phyloP scores from a whole-genome alignment of 306 rosid species.

The Quercus rubra region DNA sequence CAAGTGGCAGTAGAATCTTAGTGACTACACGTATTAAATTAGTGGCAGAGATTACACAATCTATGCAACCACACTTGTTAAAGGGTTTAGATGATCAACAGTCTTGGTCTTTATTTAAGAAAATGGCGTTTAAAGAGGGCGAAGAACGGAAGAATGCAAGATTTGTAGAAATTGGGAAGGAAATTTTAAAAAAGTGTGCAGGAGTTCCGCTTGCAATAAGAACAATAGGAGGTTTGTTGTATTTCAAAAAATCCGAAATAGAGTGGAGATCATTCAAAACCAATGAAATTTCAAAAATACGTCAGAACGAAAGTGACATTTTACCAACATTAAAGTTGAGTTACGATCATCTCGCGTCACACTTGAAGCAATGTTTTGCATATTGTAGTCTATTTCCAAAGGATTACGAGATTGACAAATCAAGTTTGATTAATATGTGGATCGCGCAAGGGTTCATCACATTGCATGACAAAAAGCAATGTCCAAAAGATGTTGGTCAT shows the following conservation, averaged over 20 bases:
- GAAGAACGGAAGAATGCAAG: neutral
- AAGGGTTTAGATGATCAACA: neutral
- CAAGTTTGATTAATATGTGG: too few relatives aligned
- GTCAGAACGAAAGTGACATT: rapidly evolving
- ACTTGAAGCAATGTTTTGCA: too few relatives aligned
- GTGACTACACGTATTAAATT: too few relatives aligned
- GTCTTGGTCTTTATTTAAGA: neutral
- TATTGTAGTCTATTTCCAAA: too few relatives aligned
- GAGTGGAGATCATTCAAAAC: rapidly evolving
- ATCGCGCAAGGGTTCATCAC: too few relatives aligned
- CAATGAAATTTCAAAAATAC: rapidly evolving
- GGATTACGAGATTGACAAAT: rapidly evolving
- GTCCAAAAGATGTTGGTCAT: too few relatives aligned
- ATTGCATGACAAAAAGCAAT: rapidly evolving
- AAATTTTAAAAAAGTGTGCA: rapidly evolving
- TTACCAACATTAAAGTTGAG: too few relatives aligned
- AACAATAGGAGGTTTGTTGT: rapidly evolving
- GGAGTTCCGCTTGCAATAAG: too few relatives aligned
- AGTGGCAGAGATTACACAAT: rapidly evolving
- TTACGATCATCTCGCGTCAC: rapidly evolving
- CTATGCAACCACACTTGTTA: neutral
- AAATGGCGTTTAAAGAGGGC: neutral
- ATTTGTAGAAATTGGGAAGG: rapidly evolving
- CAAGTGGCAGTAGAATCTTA: rapidly evolving
- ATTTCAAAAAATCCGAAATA: rapidly evolving